Base-by-base conservation (phyloP, 441 rosid genomes). In the Erysimum pusillum region DNA sequence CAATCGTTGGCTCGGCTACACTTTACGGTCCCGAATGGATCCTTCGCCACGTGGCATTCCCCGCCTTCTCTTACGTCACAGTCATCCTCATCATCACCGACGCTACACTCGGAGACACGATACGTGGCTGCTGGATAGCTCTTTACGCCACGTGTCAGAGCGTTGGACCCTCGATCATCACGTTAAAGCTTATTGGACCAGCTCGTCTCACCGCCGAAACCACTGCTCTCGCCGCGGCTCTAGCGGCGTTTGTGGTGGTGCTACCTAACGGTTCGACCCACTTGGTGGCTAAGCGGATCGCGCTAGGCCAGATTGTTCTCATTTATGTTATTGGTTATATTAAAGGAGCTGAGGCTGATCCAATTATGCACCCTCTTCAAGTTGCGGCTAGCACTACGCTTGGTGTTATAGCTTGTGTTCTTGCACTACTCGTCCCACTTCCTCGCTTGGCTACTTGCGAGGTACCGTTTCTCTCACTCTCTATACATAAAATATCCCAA, bases 381-480 rank as follows among this genome's bases (percentile, higher is more conserved):
- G 90, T 92, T 9, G 97, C 97, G 0, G 88, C 89, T 0, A 90
- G 95, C 75, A 92, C 98, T 2, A 91, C 87, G 1, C 72, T 89
- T 25, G 98, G 97, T 9, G 92, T 81, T 63, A 7, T 84, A 12
- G 95, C 97, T 57, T 88, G 91, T 60, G 83, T 86, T 61, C 65
- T 90, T 57, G 94, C 98, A 60, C 79, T 90, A 77, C 45, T 85
- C 71, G 14, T 90, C 48, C 97, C 98, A 4, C 85, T 70, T 76
- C 98, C 98, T 41, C 85, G 97, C 72, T 79, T 91, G 56, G 97
- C 97, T 54, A 81, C 83, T 64, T 52, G 73, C 31, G 90, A 92
- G 97, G 98, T 94, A 87, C 66, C 3, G 34, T 42, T 28, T 42
- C 22, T 52, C 32, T 61, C 58, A 31, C 2, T 59, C 51, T 71